A percentile compares a stretch with the other conserved stretches of the same genome.
These are phyloP conservation scores for Mediolabrus comicus DNA, from an alignment of 108 stramenopile species.

Conservation along the genomic window DNA sequence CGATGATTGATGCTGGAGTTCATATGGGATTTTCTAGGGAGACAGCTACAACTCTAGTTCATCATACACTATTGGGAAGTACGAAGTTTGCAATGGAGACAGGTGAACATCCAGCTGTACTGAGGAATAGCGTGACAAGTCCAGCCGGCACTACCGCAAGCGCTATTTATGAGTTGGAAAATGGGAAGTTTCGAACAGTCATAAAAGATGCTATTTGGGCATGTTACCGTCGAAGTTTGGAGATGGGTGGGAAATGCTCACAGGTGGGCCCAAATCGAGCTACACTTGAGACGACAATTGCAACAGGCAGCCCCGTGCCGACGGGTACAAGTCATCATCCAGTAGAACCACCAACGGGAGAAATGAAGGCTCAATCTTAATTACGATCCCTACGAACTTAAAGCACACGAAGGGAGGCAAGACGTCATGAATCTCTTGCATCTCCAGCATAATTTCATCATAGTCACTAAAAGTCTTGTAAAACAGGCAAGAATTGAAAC, in stretches of 20 bases:
- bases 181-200: conserved; percentile 87
- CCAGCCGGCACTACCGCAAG: conserved; percentile 94
- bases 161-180: conserved; percentile 92
- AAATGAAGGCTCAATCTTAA: conserved; percentile 15
- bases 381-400: not conserved
- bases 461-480: not conserved
- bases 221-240: conserved; percentile 78
- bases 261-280: conserved; percentile 28
- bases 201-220: conserved; percentile 92
- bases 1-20: conserved; percentile 92
- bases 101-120: conserved; percentile 61
- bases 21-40: conserved; percentile 90
- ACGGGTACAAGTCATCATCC: conserved; percentile 21
- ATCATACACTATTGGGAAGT: conserved; percentile 79
- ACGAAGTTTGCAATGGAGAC: conserved; percentile 88
- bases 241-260: conserved; percentile 67
- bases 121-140: conserved; percentile 87
- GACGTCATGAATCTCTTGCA: too few species aligned
- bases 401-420: too few species aligned
- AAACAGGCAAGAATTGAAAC: not conserved
- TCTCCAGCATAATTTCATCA: not conserved
- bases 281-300: not conserved
- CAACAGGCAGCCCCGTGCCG: not conserved
- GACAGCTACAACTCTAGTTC: conserved; percentile 72
- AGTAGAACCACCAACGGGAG: conserved; percentile 38